Evolutionary conservation across 169 alveolate species (phyloP).

Genomic region (Eimeria tenella): DNA sequence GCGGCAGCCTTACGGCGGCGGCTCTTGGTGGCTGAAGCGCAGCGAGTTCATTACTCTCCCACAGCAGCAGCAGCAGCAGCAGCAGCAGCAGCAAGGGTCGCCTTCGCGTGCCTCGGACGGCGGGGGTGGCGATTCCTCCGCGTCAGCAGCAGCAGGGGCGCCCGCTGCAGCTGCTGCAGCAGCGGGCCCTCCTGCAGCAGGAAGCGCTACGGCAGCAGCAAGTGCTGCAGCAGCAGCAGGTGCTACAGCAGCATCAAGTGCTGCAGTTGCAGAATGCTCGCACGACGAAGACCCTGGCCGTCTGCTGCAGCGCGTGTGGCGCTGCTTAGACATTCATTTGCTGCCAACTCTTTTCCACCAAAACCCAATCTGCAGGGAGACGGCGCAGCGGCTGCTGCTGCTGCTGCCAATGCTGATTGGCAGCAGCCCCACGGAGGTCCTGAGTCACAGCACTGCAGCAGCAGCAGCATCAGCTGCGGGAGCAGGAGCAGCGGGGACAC

Average conservation of each 20-base stretch:
- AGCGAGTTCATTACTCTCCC: slow-evolving; percentile 70
- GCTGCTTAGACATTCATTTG: slow-evolving; percentile 30
- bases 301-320: slow-evolving; percentile 63
- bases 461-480: slow-evolving; percentile 18
- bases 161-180: not conserved
- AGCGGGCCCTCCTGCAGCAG: not conserved
- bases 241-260: not conserved
- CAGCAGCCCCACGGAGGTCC: slow-evolving; percentile 63
- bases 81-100: slow-evolving; percentile 39
- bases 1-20: slow-evolving; percentile 64
- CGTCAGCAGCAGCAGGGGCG: not conserved
- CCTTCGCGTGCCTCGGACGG: slow-evolving; percentile 11
- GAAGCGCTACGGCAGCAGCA: not conserved
- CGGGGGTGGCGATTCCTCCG: not conserved
- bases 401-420: slow-evolving; percentile 59
- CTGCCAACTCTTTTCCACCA: slow-evolving; percentile 61
- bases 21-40: slow-evolving; percentile 79
- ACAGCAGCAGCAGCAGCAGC: slow-evolving; percentile 64
- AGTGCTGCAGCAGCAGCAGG: slow-evolving; percentile 31
- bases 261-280: not conserved
- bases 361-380: slow-evolving; percentile 11
- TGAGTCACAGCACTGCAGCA: slow-evolving; percentile 57
- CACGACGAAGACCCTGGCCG: slow-evolving; percentile 15
- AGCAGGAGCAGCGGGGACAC: not conserved
- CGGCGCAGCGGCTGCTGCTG: slow-evolving; percentile 51